Conservation (phyloP, 2,329 filamentous ascomycete species). For the Fusarium pilosicola region DNA sequence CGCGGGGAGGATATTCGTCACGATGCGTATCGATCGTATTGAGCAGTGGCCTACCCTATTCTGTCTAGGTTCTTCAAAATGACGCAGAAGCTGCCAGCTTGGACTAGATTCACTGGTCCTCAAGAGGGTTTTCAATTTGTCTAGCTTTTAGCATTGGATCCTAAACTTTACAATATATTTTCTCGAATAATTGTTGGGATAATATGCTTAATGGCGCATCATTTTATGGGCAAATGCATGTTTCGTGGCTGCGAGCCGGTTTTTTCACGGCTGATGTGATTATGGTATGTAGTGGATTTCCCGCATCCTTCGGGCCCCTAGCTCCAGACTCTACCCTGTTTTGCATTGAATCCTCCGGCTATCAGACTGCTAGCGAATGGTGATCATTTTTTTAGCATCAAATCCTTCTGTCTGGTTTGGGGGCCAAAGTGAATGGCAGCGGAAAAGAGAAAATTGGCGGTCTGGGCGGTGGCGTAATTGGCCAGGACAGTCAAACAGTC, state of each 20-base stretch:
- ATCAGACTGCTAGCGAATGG: not conserved
- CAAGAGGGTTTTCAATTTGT: fast-evolving
- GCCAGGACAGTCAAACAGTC: too few relatives aligned
- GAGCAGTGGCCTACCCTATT: not conserved
- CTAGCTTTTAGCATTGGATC: not conserved
- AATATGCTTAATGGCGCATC: not conserved
- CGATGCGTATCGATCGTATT: not conserved
- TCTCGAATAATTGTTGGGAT: not conserved
- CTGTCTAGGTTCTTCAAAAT: not conserved
- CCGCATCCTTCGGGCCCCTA: not conserved
- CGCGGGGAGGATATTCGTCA: not conserved
- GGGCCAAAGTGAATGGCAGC: not conserved
- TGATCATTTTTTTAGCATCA: not conserved
- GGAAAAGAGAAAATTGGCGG: not conserved
- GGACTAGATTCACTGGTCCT: too few relatives aligned
- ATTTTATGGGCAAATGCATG: not conserved
- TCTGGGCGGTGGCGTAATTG: not conserved
- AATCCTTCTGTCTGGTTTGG: not conserved
- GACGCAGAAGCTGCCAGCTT: not conserved
- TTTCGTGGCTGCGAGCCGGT: not conserved
- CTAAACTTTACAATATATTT: not conserved
- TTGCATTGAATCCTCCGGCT: not conserved
- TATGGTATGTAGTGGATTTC: not conserved
- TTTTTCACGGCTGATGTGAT: not conserved
- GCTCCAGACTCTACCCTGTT: not conserved